A percentile compares a stretch with the other conserved stretches of the same genome.
Evolutionary conservation across 2,329 filamentous ascomycete species (phyloP).

Genomic region (Ceratocystis variospora): DNA sequence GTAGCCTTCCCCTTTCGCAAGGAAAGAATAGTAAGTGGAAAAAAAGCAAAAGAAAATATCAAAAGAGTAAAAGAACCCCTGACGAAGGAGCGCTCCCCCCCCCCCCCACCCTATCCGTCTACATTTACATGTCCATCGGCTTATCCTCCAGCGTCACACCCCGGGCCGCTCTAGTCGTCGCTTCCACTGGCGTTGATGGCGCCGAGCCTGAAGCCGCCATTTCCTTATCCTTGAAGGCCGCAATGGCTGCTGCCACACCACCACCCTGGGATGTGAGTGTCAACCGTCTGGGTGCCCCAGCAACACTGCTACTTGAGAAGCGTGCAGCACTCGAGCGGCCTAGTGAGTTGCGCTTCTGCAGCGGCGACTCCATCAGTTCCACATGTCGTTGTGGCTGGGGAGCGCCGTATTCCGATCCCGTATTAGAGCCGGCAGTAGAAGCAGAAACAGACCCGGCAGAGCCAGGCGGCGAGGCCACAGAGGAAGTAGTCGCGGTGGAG

Average conservation of each 20-base stretch:
- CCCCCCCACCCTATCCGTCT: background rate
- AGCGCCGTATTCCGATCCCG: conserved; percentile 5
- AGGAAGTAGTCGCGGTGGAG: conserved; percentile 20
- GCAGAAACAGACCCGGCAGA: conserved; percentile 8
- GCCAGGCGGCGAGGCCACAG: background rate
- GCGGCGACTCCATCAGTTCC: conserved; percentile 22
- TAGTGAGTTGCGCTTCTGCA: conserved; percentile 53
- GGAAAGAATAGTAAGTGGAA: conserved; percentile 15
- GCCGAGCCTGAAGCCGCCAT: background rate
- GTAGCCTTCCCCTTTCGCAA: background rate
- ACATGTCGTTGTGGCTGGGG: conserved; percentile 17
- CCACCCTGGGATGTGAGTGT: conserved; percentile 25
- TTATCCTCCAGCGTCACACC: conserved; percentile 37
- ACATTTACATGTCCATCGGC: conserved; percentile 37
- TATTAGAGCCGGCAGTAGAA: background rate
- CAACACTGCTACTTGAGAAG: conserved; percentile 36
- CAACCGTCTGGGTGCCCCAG: conserved; percentile 28
- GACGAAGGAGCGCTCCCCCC: conserved; percentile 20
- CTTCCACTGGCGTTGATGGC: background rate
- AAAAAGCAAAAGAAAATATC: conserved; percentile 7
- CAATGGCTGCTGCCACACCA: conserved; percentile 20
- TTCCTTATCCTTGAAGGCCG: conserved; percentile 19
- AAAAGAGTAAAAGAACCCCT: conserved; percentile 28
- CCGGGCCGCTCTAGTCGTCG: conserved; percentile 24
- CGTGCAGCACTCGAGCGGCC: conserved; percentile 36